Percentiles rank a stretch among this genome's conserved stretches.
These are phyloP conservation scores for Colletotrichum coccodes DNA, from an alignment of 2,329 filamentous ascomycete genomes.

Conservation along the genomic window DNA sequence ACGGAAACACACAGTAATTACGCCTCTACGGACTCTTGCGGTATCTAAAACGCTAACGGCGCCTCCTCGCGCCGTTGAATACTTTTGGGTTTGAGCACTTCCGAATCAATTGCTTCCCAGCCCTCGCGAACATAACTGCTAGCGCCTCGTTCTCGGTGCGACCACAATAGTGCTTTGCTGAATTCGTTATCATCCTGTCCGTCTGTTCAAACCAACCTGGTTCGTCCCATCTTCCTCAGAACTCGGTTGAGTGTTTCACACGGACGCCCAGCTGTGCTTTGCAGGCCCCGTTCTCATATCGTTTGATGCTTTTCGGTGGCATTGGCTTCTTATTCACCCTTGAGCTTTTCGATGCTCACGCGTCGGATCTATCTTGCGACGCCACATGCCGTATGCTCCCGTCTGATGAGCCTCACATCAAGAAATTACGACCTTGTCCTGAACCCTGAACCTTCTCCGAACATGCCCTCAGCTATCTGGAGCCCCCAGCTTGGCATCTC, in stretches of 20 bases:
- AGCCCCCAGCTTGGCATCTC: background rate
- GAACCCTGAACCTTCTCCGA: background rate
- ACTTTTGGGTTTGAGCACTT: background rate
- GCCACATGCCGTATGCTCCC: background rate
- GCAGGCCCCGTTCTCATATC: background rate
- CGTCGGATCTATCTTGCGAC: background rate
- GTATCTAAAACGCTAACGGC: background rate
- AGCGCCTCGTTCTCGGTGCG: background rate
- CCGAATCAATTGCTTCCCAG: background rate
- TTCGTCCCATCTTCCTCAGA: slow-evolving; percentile 21
- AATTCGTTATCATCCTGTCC: background rate
- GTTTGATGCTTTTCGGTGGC: background rate
- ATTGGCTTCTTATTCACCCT: background rate
- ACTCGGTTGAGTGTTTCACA: slow-evolving; percentile 12
- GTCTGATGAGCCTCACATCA: slow-evolving; percentile 6
- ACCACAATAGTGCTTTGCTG: background rate
- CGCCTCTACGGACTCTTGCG: background rate
- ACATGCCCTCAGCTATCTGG: background rate
- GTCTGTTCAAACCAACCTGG: background rate
- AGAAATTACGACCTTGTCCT: background rate
- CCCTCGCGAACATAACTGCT: background rate
- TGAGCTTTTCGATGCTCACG: background rate
- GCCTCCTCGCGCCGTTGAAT: background rate
- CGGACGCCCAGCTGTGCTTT: background rate
- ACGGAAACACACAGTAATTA: background rate